phyloP scores from a whole-genome alignment of 768 basidiomycete species.

The Boletus tomentosulus region DNA sequence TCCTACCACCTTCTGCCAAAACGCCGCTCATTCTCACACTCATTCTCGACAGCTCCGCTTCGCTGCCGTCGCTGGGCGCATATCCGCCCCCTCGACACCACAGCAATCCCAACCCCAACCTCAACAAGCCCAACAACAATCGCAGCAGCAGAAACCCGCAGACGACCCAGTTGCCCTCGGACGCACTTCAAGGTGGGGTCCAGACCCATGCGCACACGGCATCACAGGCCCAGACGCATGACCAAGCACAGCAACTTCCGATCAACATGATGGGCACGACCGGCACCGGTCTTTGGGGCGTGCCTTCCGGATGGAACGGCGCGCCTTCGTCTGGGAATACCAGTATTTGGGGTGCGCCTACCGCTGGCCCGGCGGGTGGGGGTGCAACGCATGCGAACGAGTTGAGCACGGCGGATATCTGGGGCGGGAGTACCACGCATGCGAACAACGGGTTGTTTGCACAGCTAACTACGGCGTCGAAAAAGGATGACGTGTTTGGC shows the following conservation, averaged over 20 bases:
- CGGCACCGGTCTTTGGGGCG: slow-evolving; percentile 63
- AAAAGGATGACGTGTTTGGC: too few relatives aligned
- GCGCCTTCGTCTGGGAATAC: slow-evolving; percentile 21
- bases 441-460: too few relatives aligned
- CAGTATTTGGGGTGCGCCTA: slow-evolving; percentile 34
- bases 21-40: slow-evolving; percentile 7
- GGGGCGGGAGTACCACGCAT: too few relatives aligned
- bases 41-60: slow-evolving; percentile 29
- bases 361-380: slow-evolving; percentile 4
- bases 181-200: slow-evolving; percentile 10
- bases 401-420: too few relatives aligned
- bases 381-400: too few relatives aligned
- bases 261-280: slow-evolving; percentile 53
- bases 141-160: slow-evolving; percentile 34
- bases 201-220: neutral
- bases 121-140: too few relatives aligned
- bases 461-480: too few relatives aligned
- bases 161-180: slow-evolving; percentile 44
- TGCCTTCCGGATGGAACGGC: slow-evolving; percentile 57
- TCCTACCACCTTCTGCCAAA: slow-evolving; percentile 23
- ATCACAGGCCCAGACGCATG: slow-evolving; percentile 22
- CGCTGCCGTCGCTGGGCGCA: slow-evolving; percentile 37
- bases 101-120: slow-evolving; percentile 11
- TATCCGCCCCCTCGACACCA: slow-evolving; percentile 7
- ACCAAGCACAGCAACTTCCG: slow-evolving; percentile 22